A percentile compares a stretch with the other conserved stretches of the same genome.
Evolutionary conservation across 257 asterid species (phyloP).

Genomic region (Solanum microdontum): DNA sequence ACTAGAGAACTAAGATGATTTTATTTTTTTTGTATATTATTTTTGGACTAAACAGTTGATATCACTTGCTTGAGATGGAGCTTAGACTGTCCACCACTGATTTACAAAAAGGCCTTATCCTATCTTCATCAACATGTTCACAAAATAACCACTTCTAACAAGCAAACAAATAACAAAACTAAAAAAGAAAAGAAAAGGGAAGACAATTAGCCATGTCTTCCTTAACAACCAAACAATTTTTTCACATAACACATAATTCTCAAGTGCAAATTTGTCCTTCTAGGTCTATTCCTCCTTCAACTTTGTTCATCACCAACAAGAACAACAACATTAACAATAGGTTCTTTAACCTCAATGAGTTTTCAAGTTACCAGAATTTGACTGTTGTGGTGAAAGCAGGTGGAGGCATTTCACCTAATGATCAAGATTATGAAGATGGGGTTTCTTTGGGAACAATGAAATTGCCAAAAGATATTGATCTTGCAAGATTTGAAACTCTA

Average conservation of each 20-base stretch:
- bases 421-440: slow-evolving; percentile 43
- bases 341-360: slow-evolving; percentile 5
- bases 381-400: slow-evolving; percentile 28
- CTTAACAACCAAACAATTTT: slow-evolving; percentile 27
- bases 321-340: slow-evolving; percentile 4
- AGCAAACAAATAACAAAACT: background rate
- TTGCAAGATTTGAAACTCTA: slow-evolving; percentile 66
- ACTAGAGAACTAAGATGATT: background rate
- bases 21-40: background rate
- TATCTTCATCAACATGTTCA: background rate
- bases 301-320: slow-evolving; percentile 6
- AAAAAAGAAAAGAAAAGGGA: background rate
- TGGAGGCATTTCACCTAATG: slow-evolving; percentile 9
- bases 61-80: background rate
- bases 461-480: slow-evolving; percentile 55
- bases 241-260: slow-evolving; percentile 12
- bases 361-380: slow-evolving; percentile 9
- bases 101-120: background rate
- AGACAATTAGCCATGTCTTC: slow-evolving; percentile 29
- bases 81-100: slow-evolving; percentile 1
- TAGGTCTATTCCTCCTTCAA: slow-evolving; percentile 2
- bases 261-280: slow-evolving; percentile 12
- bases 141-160: slow-evolving; percentile 8
- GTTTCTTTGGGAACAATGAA: slow-evolving; percentile 85
- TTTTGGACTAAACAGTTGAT: background rate